Evolutionary conservation across 345 rosid genomes (phyloP).

Genomic region (Brassica carinata): DNA sequence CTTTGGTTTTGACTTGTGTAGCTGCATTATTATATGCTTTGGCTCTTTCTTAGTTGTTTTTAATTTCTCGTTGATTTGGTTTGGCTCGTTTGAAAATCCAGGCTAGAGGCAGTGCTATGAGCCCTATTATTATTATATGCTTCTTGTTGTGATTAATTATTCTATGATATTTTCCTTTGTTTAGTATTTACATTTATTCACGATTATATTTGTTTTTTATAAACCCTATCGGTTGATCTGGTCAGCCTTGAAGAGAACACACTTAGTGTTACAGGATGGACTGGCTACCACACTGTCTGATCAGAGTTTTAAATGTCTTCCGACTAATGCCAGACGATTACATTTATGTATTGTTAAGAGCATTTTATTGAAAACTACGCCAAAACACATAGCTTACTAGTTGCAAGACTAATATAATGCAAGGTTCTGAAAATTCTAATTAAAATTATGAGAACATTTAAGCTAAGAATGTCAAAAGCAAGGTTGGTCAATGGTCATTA

Average conservation of each 20-base stretch:
- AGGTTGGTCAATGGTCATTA: too few species aligned
- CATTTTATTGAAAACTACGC: background rate
- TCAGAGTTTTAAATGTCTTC: too few species aligned
- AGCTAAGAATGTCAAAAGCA: too few species aligned
- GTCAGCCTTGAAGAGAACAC: too few species aligned
- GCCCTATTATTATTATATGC: slow-evolving; percentile 10
- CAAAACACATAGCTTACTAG: background rate
- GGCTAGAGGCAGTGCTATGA: slow-evolving; percentile 45
- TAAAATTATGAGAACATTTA: too few species aligned
- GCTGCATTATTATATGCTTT: slow-evolving; percentile 21
- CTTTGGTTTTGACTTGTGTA: slow-evolving; percentile 32
- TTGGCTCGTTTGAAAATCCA: slow-evolving; percentile 30
- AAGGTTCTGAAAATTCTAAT: too few species aligned
- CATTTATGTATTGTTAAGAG: background rate
- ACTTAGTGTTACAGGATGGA: too few species aligned
- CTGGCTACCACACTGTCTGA: too few species aligned
- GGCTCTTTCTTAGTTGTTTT: slow-evolving; percentile 13
- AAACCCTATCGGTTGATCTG: too few species aligned
- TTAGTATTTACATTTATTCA: background rate
- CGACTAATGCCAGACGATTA: too few species aligned
- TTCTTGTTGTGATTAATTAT: slow-evolving; percentile 19
- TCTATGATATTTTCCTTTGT: slow-evolving; percentile 8
- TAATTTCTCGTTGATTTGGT: slow-evolving; percentile 6
- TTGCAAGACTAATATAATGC: too few species aligned
- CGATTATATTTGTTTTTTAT: too few species aligned